Evolutionary conservation across 1,284 basidiomycete species (phyloP), one percentile per base, ranked within the genome.

Genomic region (Ustilago trichophora): DNA sequence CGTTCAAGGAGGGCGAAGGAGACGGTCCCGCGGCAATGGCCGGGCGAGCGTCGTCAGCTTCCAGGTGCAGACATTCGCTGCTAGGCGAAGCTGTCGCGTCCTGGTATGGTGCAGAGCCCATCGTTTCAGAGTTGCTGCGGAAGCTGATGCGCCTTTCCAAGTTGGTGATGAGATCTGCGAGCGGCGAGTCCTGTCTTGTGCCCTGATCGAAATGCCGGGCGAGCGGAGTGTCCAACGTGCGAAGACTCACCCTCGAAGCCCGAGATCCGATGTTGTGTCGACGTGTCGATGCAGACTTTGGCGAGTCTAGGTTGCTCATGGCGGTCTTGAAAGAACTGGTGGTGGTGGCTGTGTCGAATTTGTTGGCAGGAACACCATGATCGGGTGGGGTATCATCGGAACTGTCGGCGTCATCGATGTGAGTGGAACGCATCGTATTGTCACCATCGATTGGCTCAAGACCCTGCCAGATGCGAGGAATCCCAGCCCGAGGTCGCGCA

Each of bases 381-480:
- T 62, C 58, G 25, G 59, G 53, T 11, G 55, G 48, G 35, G 56
- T 47, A 15, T 63, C 50, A 24, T 69, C 48, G 25, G 63, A 59
- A n/a, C 35, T 26, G 26, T 64, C 59, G 15, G 43, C 66, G 15
- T 63, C 54, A 18, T 69, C 54, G 33, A 56, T 58, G 43, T 58
- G 42, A 11, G 51, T 49, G 32, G 55, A 53, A 18, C 41, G 59
- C 41, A 63, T 19, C 25, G 46, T 41, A 29, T 43, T 35, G 38
- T 50, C 49, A 8, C 40, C 48, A 12, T 70, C 60, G 19, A 46
- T 40, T 3, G 60, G 33, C 44, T 70, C 67, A 29, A 64, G 36
- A 13, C 60, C 67, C 50, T 70, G 67, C 67, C 67, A 70, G 27
- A 70, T 70, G 12, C 60, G 67, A 26, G 67, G 67, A 29, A 70